These are phyloP conservation scores for Musa itinerans DNA, from an alignment of 176 grass and related monocot species.

Conservation along the genomic window DNA sequence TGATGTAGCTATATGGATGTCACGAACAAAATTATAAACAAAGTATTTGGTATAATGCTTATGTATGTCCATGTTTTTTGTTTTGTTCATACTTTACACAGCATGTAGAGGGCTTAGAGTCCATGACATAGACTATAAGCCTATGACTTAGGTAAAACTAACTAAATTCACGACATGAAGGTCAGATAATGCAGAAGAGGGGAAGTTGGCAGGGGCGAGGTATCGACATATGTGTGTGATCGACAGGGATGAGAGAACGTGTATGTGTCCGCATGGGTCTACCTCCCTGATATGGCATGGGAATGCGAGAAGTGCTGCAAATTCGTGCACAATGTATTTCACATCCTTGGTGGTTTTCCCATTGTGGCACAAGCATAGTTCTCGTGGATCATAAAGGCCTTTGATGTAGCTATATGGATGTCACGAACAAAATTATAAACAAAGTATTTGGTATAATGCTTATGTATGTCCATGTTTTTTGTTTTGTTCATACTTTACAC, in stretches of 20 bases:
- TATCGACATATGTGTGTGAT: conserved; percentile 38
- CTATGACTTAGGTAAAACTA: too few species aligned
- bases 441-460: too few species aligned
- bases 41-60: too few species aligned
- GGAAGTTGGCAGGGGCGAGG: conserved; percentile 30
- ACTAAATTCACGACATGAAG: not conserved
- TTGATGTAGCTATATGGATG: conserved; percentile 26
- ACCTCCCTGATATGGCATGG: conserved; percentile 56
- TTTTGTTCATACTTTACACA: too few species aligned
- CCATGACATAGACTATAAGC: too few species aligned
- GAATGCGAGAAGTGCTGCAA: conserved; percentile 40
- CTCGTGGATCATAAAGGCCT: conserved; percentile 35
- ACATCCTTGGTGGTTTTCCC: conserved; percentile 60
- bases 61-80: too few species aligned
- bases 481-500: too few species aligned
- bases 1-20: conserved; percentile 20
- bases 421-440: too few species aligned
- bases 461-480: too few species aligned
- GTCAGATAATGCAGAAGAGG: conserved; percentile 24
- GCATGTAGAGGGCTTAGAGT: too few species aligned
- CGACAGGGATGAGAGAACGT: not conserved
- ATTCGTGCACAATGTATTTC: too few species aligned
- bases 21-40: too few species aligned
- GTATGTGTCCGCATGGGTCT: conserved; percentile 41
- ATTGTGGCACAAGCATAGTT: conserved; percentile 59